phyloP scores from a whole-genome alignment of 176 grass and related monocot species.

The Lolium rigidum region DNA sequence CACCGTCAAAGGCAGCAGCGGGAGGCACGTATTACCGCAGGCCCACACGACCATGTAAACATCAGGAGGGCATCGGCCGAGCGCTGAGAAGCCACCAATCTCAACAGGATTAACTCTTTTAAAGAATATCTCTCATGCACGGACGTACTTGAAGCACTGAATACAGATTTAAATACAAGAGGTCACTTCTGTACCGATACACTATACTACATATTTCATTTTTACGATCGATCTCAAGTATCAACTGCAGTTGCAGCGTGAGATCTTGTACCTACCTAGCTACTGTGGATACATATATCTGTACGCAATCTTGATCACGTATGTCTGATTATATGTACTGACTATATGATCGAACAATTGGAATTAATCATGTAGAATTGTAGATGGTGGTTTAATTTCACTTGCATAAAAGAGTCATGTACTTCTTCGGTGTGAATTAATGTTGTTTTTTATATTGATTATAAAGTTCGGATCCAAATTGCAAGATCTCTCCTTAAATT shows the following conservation, averaged over 20 bases:
- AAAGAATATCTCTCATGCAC: not conserved
- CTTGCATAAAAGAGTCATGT: not conserved
- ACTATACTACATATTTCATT: slow-evolving; percentile 1
- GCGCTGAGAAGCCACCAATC: too few relatives aligned
- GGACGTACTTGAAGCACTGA: not conserved
- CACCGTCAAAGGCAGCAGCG: too few relatives aligned
- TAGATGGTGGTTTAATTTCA: not conserved
- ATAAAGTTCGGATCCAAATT: not conserved
- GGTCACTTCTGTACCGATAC: slow-evolving; percentile 25
- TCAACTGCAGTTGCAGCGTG: slow-evolving; percentile 30
- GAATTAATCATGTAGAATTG: not conserved
- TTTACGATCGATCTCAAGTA: slow-evolving; percentile 32
- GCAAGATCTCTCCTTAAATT: slow-evolving; percentile 21
- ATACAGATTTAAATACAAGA: slow-evolving; percentile 32
- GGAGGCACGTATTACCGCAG: too few relatives aligned
- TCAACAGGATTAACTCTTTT: too few relatives aligned
- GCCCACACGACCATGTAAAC: too few relatives aligned
- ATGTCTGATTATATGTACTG: not conserved
- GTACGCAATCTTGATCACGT: not conserved
- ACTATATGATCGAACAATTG: not conserved
- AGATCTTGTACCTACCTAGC: slow-evolving; percentile 32
- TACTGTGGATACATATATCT: not conserved
- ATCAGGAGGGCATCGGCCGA: too few relatives aligned
- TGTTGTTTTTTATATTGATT: not conserved
- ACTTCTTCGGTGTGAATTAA: not conserved